Base-by-base conservation (phyloP, 306 rosid genomes). In the Cicer arietinum region DNA sequence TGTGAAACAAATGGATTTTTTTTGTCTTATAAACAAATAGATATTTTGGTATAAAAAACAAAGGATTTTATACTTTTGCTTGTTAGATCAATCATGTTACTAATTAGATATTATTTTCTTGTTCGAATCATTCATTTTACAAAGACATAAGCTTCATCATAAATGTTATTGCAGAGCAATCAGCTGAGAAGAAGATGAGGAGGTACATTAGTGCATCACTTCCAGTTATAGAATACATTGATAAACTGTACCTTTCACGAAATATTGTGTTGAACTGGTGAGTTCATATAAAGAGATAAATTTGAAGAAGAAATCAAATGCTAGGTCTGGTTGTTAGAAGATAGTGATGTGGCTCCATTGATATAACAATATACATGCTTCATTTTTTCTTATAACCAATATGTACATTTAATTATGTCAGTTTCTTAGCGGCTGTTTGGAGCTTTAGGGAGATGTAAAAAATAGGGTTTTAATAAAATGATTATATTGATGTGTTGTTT, bases 221-320 rank as follows among this genome's bases (percentile, higher is more conserved):
- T 78, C 90, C 95, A 10, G 81, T 94, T 16, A 88, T 92, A 30
- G 85, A 90, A 8, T 94, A 92, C 88, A 86, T 94, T 5, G 99
- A 94, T 86, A 75, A 85, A 51, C 81, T 94, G 45, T 92, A 86
- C 79, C 81, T 89, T 80, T 85, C 96, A 42, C 86, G 87, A 75
- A 81, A 88, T 53, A 86, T 94, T 84, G 60, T 45, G 56, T 77
- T 94, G 93, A 92, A 94, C 83, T 91, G 99, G 99, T 94, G 90
- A 91, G 57, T 65, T 70, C 62, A 73, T 42, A 54, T 44, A 46
- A 61, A 35, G 44, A 37, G 35, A 16, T n/a, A 56, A 75, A 13
- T 59, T 1, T 37, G 52, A 30, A 22, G 46, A 58, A 16, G 42
- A 54, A 68, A 18, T 13, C 48, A 66, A 50, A 12, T 14, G 50